Evolutionary conservation across 139 green algal species (phyloP).

Genomic region (Ettlia oleoabundans): DNA sequence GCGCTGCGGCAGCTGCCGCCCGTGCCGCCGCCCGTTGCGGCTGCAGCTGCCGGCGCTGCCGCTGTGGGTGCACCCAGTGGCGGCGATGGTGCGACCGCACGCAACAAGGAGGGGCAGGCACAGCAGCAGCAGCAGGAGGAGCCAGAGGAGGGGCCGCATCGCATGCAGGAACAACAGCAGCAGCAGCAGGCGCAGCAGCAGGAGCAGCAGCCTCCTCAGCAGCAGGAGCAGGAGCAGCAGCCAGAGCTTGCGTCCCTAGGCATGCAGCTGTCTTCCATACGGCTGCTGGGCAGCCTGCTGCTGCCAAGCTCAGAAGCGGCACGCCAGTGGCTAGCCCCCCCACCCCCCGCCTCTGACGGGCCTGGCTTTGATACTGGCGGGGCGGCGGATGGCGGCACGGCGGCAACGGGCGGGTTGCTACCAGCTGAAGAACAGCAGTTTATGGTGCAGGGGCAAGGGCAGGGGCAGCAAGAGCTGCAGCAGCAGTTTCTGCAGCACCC

Average conservation of each 20-base stretch:
- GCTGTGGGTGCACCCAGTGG: neutral
- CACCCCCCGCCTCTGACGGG: too few relatives aligned
- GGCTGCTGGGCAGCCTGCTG: neutral
- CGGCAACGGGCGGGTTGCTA: too few relatives aligned
- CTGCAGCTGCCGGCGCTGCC: neutral
- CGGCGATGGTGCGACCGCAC: neutral
- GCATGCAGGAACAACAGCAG: neutral
- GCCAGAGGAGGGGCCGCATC: neutral
- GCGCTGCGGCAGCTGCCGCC: neutral
- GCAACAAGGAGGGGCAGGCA: neutral
- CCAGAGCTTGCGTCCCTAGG: neutral
- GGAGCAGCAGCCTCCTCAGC: too few relatives aligned
- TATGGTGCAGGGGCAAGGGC: too few relatives aligned
- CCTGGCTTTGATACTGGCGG: too few relatives aligned
- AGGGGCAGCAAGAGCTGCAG: neutral
- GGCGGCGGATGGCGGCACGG: too few relatives aligned
- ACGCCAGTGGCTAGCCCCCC: neutral
- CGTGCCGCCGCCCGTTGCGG: neutral
- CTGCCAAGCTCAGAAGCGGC: neutral
- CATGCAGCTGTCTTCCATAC: slow-evolving; percentile 5
- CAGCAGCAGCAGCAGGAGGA: neutral
- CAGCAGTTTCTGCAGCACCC: neutral
- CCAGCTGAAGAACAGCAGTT: neutral
- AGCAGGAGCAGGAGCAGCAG: neutral
- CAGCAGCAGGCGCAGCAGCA: neutral